Evolutionary conservation across 495 filamentous ascomycete species (phyloP).

Genomic region (Penicillium crystallinum): DNA sequence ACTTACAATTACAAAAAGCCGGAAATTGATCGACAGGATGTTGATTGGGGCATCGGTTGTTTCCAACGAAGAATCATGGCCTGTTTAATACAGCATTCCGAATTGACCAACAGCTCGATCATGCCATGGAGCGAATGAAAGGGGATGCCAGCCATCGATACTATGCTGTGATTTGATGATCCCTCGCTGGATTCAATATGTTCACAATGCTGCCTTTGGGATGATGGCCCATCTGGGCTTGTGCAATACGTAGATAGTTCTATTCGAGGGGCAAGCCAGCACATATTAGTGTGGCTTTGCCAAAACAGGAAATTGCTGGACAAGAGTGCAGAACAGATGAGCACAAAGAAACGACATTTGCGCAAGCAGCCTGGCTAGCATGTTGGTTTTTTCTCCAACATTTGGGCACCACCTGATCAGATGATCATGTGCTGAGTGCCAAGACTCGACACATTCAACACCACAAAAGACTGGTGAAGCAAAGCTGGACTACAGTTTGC

Average conservation of each 20-base stretch:
- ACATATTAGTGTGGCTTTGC: constrained; percentile 7
- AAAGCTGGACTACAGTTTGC: neutral
- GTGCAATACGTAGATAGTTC: constrained; percentile 29
- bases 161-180: constrained; percentile 1
- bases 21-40: neutral
- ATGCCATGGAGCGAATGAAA: neutral
- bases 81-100: neutral
- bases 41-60: neutral
- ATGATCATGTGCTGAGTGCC: neutral
- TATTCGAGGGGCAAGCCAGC: constrained; percentile 6
- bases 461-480: neutral
- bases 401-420: neutral
- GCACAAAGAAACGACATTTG: neutral
- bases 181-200: neutral
- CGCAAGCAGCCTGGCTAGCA: neutral
- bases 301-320: neutral
- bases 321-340: neutral
- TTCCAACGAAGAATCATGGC: neutral
- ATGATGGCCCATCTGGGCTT: constrained; percentile 12
- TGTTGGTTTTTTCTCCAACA: neutral
- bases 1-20: neutral
- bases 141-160: neutral
- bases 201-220: neutral
- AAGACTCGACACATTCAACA: neutral
- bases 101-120: neutral